Percentiles rank a stretch among this genome's conserved stretches.
Conservation (phyloP, 192 early-diverging fungal species). For the Diversispora eburnea region DNA sequence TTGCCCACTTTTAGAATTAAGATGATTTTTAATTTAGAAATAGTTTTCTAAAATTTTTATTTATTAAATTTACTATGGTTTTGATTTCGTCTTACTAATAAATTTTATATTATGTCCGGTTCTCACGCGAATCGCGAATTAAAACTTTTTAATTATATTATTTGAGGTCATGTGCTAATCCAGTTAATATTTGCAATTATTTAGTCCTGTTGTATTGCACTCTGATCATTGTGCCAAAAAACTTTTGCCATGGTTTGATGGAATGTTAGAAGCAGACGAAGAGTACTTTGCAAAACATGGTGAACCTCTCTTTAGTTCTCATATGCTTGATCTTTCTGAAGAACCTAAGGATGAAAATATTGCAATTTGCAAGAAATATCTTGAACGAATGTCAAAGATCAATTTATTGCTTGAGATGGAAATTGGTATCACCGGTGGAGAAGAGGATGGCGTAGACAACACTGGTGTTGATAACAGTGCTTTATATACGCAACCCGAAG, state of each 20-base stretch:
- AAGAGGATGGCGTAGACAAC: slow-evolving; percentile 99
- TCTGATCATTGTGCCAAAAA: slow-evolving; percentile 97
- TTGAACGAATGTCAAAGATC: slow-evolving; percentile 87
- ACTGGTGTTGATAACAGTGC: slow-evolving; percentile 83
- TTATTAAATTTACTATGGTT: no score
- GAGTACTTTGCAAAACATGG: slow-evolving; percentile 89
- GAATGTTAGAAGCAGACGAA: slow-evolving; percentile 93
- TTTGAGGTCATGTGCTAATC: no score
- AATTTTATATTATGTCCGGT: no score
- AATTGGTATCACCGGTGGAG: slow-evolving; percentile 97
- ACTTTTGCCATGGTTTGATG: slow-evolving; percentile 96
- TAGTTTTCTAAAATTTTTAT: no score
- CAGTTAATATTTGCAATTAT: background rate
- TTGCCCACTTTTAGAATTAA: no score
- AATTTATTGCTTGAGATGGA: slow-evolving; percentile 94
- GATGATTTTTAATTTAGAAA: no score
- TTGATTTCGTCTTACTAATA: no score
- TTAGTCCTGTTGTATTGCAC: slow-evolving; percentile 70
- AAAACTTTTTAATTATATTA: no score
- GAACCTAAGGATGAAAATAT: slow-evolving; percentile 95
- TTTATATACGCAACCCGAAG: slow-evolving; percentile 94
- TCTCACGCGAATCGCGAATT: no score
- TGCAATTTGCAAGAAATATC: slow-evolving; percentile 81
- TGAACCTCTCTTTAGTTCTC: slow-evolving; percentile 95
- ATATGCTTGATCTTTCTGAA: slow-evolving; percentile 97